Conservation (phyloP, 805 yeast species). For the Saccharomycopsis sp. region DNA sequence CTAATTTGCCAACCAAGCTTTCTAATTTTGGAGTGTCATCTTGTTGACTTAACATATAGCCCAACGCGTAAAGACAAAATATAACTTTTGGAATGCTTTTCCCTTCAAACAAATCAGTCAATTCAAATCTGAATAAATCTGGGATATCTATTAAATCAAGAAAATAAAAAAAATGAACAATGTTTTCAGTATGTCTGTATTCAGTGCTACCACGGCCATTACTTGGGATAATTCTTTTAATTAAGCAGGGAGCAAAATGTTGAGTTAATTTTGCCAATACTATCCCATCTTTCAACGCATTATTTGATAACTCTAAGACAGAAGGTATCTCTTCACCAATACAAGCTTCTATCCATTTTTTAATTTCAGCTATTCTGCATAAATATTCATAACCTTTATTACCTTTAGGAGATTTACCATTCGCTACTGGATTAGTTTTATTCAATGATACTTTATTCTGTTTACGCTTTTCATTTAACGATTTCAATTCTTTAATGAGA, state of each 20-base stretch:
- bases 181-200: slow-evolving; percentile 89
- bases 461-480: slow-evolving; percentile 11
- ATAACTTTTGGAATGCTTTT: slow-evolving; percentile 91
- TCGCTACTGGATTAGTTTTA: slow-evolving; percentile 8
- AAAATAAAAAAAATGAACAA: slow-evolving; percentile 70
- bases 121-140: slow-evolving; percentile 80
- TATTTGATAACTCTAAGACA: slow-evolving; percentile 49
- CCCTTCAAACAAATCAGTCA: slow-evolving; percentile 87
- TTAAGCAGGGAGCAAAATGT: slow-evolving; percentile 59
- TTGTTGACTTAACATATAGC: slow-evolving; percentile 56
- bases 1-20: slow-evolving; percentile 52
- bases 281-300: slow-evolving; percentile 76
- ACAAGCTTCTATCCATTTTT: slow-evolving; percentile 69
- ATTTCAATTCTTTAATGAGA: slow-evolving; percentile 10
- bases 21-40: slow-evolving; percentile 54
- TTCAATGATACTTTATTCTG: slow-evolving; percentile 7
- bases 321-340: slow-evolving; percentile 50
- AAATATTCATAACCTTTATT: slow-evolving; percentile 62
- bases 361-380: slow-evolving; percentile 74
- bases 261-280: slow-evolving; percentile 72
- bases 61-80: slow-evolving; percentile 84
- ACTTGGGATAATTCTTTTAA: slow-evolving; percentile 45
- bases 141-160: slow-evolving; percentile 71
- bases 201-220: slow-evolving; percentile 50
- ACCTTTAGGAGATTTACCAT: slow-evolving; percentile 16